Percentiles rank a stretch among this genome's conserved stretches.
Conservation (phyloP, 2,329 filamentous ascomycete genomes). For the Paraconiothyrium sp. region DNA sequence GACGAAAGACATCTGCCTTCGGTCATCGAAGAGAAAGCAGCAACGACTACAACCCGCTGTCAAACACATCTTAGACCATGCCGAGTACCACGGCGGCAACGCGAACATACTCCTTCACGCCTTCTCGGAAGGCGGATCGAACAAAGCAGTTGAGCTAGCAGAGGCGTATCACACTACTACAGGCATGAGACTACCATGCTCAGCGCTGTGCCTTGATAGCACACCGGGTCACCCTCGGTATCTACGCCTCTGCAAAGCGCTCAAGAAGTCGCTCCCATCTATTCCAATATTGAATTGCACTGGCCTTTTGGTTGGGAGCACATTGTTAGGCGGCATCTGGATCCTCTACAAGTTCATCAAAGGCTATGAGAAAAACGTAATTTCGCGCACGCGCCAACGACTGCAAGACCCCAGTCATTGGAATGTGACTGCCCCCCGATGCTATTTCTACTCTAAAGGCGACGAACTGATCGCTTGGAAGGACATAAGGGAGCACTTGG, state of each 20-base stretch:
- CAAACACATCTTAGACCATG: conserved; percentile 24
- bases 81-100: conserved; percentile 10
- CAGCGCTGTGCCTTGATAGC: conserved; percentile 38
- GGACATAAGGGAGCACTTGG: conserved; percentile 63
- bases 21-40: conserved; percentile 31
- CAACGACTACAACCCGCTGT: conserved; percentile 31
- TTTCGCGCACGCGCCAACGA: conserved; percentile 19
- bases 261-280: conserved; percentile 33
- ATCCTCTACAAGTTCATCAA: conserved; percentile 28
- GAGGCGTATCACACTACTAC: conserved; percentile 29
- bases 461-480: conserved; percentile 65
- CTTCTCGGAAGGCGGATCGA: conserved; percentile 43
- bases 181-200: conserved; percentile 27
- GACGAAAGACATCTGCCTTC: conserved; percentile 35
- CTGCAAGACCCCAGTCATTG: conserved; percentile 26
- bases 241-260: conserved; percentile 31
- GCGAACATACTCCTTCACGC: conserved; percentile 32
- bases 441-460: conserved; percentile 66
- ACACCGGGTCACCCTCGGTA: conserved; percentile 39
- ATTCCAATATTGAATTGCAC: conserved; percentile 27
- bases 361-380: conserved; percentile 33
- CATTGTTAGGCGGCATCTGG: conserved; percentile 30
- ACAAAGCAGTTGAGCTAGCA: conserved; percentile 39
- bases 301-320: conserved; percentile 25
- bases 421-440: conserved; percentile 47